Conservation (phyloP, 495 filamentous ascomycete species). For the Viridothelium virens region DNA sequence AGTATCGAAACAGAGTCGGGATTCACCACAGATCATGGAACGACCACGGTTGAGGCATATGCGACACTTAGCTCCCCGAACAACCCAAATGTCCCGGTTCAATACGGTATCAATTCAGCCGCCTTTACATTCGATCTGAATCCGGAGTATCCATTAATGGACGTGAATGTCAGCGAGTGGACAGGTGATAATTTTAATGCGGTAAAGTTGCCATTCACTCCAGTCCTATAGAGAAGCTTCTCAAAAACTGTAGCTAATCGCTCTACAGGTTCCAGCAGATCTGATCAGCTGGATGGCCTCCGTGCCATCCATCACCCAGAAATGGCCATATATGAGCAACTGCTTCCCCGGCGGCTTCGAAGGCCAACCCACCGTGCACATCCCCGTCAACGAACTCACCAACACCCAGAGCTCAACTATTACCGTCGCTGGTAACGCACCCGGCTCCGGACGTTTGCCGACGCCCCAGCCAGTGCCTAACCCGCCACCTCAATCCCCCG, state of each 20-base stretch:
- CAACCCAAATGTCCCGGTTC: neutral
- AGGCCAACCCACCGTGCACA: constrained; percentile 6
- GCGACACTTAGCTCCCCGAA: neutral
- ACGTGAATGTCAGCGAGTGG: constrained; percentile 2
- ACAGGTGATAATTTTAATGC: neutral
- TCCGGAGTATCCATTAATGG: neutral
- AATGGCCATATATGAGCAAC: constrained; percentile 3
- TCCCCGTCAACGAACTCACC: constrained; percentile 9
- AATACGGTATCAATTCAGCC: neutral
- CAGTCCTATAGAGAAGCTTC: neutral
- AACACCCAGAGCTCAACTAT: constrained; percentile 7
- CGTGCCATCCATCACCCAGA: neutral
- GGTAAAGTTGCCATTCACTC: neutral
- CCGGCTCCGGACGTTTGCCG: neutral
- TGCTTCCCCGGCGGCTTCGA: constrained; percentile 1
- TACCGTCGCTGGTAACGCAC: constrained; percentile 1
- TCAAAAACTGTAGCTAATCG: neutral
- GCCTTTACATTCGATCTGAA: neutral
- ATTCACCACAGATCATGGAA: neutral
- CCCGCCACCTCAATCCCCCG: neutral
- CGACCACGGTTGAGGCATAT: neutral
- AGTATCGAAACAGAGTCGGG: neutral
- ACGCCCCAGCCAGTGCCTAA: neutral
- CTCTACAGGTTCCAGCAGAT: neutral
- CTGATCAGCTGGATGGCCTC: neutral